Conservation (phyloP, 257 asterid species). For the Pogostemon cablin region DNA sequence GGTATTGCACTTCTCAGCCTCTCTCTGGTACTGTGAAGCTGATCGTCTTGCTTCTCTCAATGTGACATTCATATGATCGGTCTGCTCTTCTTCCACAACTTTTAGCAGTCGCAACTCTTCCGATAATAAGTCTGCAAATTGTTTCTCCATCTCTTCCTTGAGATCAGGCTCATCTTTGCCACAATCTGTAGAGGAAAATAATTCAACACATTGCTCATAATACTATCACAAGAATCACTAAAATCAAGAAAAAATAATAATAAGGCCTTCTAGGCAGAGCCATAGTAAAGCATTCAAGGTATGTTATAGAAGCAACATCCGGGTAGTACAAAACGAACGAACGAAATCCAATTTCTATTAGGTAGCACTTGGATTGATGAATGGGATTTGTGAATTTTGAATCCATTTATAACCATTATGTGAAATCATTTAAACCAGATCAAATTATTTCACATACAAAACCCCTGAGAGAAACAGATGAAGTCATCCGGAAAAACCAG, state of each 20-base stretch:
- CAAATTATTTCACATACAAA: too few species aligned
- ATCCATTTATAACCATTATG: neutral
- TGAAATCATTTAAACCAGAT: neutral
- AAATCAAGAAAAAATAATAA: neutral
- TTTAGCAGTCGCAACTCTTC: constrained; percentile 83
- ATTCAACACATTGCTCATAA: neutral
- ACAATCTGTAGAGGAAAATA: constrained; percentile 53
- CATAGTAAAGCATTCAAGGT: too few species aligned
- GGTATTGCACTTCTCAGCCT: constrained; percentile 88
- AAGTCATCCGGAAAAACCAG: neutral
- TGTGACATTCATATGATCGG: constrained; percentile 72
- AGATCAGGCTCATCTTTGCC: constrained; percentile 93
- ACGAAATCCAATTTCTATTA: neutral
- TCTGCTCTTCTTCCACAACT: constrained; percentile 58
- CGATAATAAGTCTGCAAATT: constrained; percentile 68
- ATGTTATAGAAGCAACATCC: too few species aligned
- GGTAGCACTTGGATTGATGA: neutral
- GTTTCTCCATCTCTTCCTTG: constrained; percentile 95
- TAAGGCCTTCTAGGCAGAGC: neutral
- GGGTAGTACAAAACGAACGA: too few species aligned
- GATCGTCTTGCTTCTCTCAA: constrained; percentile 70
- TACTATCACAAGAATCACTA: neutral
- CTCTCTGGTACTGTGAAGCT: constrained; percentile 77
- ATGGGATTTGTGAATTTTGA: neutral
- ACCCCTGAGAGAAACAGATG: neutral